Evolutionary conservation across 441 rosid genomes (phyloP).

Genomic region (Eutrema salsugineum): DNA sequence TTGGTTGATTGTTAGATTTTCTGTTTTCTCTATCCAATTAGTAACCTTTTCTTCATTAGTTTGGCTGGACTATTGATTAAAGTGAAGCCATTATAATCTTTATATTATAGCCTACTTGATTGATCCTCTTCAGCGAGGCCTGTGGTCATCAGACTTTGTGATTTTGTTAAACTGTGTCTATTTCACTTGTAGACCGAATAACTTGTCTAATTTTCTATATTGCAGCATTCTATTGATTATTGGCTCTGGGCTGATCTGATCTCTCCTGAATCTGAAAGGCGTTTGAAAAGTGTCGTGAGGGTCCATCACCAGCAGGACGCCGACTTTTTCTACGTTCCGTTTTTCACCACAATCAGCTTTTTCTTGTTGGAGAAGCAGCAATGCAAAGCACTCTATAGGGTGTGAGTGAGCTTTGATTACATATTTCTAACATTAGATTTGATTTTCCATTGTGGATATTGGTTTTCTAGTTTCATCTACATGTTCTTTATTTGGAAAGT

Average conservation of each 20-base stretch:
- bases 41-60: background rate
- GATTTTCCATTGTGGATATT: background rate
- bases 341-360: slow-evolving; percentile 92
- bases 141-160: background rate
- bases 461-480: background rate
- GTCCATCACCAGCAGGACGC: slow-evolving; percentile 80
- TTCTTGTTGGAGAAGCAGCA: slow-evolving; percentile 94
- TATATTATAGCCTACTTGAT: background rate
- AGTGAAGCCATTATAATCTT: background rate
- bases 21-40: too few species aligned
- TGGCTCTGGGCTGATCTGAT: slow-evolving; percentile 98
- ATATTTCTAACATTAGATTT: background rate
- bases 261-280: slow-evolving; percentile 74
- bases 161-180: background rate
- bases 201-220: background rate
- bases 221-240: slow-evolving; percentile 92
- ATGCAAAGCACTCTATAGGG: slow-evolving; percentile 99
- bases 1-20: background rate
- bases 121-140: background rate
- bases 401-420: slow-evolving; percentile 72
- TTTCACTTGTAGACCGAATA: background rate
- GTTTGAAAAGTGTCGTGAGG: slow-evolving; percentile 72
- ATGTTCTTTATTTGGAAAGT: background rate
- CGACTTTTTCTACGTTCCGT: slow-evolving; percentile 78
- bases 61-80: background rate